Evolutionary conservation across 495 filamentous ascomycete species (phyloP), one percentile per base, ranked within the genome.

Genomic region (Talaromyces thailandensis): DNA sequence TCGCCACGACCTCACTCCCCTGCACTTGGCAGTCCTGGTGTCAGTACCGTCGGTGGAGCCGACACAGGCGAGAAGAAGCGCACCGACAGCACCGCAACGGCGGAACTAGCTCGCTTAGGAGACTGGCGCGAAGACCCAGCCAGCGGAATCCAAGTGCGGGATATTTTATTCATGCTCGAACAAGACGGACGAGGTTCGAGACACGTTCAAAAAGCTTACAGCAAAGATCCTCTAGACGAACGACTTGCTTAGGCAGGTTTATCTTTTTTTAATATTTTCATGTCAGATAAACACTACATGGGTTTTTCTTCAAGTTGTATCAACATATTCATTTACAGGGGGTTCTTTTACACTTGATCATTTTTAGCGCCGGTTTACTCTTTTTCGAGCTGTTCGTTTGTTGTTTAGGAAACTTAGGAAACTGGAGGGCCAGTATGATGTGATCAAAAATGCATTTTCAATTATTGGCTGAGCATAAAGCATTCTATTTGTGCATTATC

Each of bases 151-250:
- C 78, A 81, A 60, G 68, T 81, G 23, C 72, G 81, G 37, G 81
- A 83, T 65, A 67, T 83, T 11, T 61, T 83, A 24, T 80, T 78
- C 56, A 79, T 80, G 67, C 71, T 82, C 16, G 81, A 83, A 64
- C 68, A 72, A 16, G 80, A 83, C 66, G 74, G 80, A 18, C 71
- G 76, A 62, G 76, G 71, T 16, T 70, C 70, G 18, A 72, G 74
- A 26, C 77, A 80, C 66, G 67, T 80, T 23, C 77, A 80, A 64
- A 73, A 75, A 61, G 77, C 74, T 18, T 80, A 78, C 43, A 70
- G 71, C 28, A 78, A 74, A 56, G 76, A 78, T 65, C 64, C 75
- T 51, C 77, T 73, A 67, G 77, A 79, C 63, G 76, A 79, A 55
- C 72, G 71, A 53, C 35, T 67, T 52, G 68, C 68, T 24, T 78